Conservation (phyloP, 106 monocot genomes). For the Ottelia alismoides region DNA sequence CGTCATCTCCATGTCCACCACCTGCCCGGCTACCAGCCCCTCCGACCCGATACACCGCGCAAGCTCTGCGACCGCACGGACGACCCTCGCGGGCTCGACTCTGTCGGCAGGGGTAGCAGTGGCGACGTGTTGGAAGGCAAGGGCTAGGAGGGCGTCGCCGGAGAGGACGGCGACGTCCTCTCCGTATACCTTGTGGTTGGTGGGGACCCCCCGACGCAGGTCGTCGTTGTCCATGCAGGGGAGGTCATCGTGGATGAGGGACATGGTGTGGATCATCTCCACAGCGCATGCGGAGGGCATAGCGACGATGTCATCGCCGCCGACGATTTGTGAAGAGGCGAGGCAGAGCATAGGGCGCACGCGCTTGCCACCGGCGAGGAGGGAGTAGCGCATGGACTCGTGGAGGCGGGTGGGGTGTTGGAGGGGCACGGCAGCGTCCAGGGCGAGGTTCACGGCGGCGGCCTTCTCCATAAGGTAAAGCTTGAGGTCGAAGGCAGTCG, state of each 20-base stretch:
- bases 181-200: slow-evolving; percentile 14
- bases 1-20: slow-evolving; percentile 4
- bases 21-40: slow-evolving; percentile 13
- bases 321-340: slow-evolving; percentile 29
- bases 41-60: slow-evolving; percentile 5
- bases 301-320: slow-evolving; percentile 13
- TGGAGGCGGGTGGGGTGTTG: slow-evolving; percentile 7
- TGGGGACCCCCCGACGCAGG: slow-evolving; percentile 14
- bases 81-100: background rate
- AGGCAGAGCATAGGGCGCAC: slow-evolving; percentile 16
- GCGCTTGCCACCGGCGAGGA: slow-evolving; percentile 16
- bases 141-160: slow-evolving; percentile 13
- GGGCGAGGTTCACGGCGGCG: slow-evolving; percentile 7
- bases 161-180: slow-evolving; percentile 12
- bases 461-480: slow-evolving; percentile 13
- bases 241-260: slow-evolving; percentile 19
- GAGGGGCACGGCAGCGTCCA: slow-evolving; percentile 13
- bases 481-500: slow-evolving; percentile 11
- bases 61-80: slow-evolving; percentile 10
- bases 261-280: slow-evolving; percentile 20
- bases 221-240: slow-evolving; percentile 21
- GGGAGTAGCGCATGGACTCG: slow-evolving; percentile 18
- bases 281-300: slow-evolving; percentile 16
- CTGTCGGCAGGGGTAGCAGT: slow-evolving; percentile 2
- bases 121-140: slow-evolving; percentile 12